Evolutionary conservation across 371 early-diverging fungal genomes (phyloP), one percentile per base, ranked within the genome.

Genomic region (Mortierella sp.): DNA sequence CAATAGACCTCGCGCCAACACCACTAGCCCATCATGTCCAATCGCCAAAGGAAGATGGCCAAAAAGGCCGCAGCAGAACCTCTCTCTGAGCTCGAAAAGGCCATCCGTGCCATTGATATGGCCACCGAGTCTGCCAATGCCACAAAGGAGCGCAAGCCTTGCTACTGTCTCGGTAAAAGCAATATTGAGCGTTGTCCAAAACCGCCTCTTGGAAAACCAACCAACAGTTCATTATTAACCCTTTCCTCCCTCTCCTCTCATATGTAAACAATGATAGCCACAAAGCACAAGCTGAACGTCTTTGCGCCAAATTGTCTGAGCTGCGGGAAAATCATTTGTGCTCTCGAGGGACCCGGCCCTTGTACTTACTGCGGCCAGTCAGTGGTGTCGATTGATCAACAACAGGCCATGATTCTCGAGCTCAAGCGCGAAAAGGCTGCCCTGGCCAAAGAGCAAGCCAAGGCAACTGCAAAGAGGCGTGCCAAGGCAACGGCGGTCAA

Each of bases 321-420:
- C 48, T 98, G 98, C 82, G 98, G 98, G 24, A 96, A 95, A 75
- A 96, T 98, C 75, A 92, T 97, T 21, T 98, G 98, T 85, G 88
- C 90, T 3, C 76, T 85, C 24, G 97, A 98, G 78, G 97, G 97
- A 0, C 91, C 94, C 0, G 97, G 97, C 0, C 95, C 97, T 9
- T 98, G 98, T 82, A 92, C 95, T 50, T 94, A 92, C 75, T 98
- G 98, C 83, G 94, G 93, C 5, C 90, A 88, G 11, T 90, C 92
- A 0, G 96, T 98, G 0, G 87, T 94, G 76, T 95, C 93, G 43
- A 91, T 91, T 21, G 93, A 93, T 8, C 94, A 95, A 71, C 93
- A 94, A 81, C 88, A 93, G 37, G 89, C 89, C 43, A 84, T 93
- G 64, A 88, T 88, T 79, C 89, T 73, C 77, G 90, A 83, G 83